These are phyloP conservation scores for Ephemerocybe angulata DNA, from an alignment of 768 basidiomycete species.

Conservation along the genomic window DNA sequence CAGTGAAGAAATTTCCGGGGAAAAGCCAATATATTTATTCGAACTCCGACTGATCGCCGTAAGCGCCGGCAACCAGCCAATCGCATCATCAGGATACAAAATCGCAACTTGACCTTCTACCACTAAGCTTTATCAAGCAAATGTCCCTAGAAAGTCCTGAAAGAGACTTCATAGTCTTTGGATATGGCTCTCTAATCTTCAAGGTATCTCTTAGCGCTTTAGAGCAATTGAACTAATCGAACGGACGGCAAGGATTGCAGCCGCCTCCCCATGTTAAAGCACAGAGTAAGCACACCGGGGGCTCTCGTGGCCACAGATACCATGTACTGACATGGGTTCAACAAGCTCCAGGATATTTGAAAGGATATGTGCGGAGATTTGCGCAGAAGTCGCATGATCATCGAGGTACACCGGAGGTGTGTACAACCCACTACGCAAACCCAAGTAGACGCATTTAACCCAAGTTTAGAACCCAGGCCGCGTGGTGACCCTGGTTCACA, in stretches of 20 bases:
- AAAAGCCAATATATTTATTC: too few relatives aligned
- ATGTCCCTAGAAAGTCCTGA: too few relatives aligned
- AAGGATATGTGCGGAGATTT: constrained; percentile 87
- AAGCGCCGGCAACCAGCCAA: too few relatives aligned
- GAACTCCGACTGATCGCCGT: too few relatives aligned
- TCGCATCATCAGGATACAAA: too few relatives aligned
- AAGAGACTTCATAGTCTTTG: constrained; percentile 68
- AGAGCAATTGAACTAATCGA: background rate
- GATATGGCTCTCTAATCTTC: constrained; percentile 91
- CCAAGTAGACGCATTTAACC: background rate
- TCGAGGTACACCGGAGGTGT: constrained; percentile 81
- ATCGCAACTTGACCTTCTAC: too few relatives aligned
- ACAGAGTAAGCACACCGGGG: constrained; percentile 60
- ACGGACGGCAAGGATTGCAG: constrained; percentile 38
- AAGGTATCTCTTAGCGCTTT: constrained; percentile 46
- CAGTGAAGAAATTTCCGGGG: too few relatives aligned
- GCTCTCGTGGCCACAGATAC: too few relatives aligned
- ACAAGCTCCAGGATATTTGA: constrained; percentile 76
- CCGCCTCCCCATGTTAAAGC: constrained; percentile 77
- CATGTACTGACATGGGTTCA: background rate
- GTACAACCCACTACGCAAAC: constrained; percentile 1
- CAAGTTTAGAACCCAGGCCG: constrained; percentile 67
- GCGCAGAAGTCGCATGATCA: constrained; percentile 93
- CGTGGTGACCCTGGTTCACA: constrained; percentile 86
- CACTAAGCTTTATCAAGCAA: too few relatives aligned